Conservation (phyloP, 345 rosid genomes). For the Draba incana region DNA sequence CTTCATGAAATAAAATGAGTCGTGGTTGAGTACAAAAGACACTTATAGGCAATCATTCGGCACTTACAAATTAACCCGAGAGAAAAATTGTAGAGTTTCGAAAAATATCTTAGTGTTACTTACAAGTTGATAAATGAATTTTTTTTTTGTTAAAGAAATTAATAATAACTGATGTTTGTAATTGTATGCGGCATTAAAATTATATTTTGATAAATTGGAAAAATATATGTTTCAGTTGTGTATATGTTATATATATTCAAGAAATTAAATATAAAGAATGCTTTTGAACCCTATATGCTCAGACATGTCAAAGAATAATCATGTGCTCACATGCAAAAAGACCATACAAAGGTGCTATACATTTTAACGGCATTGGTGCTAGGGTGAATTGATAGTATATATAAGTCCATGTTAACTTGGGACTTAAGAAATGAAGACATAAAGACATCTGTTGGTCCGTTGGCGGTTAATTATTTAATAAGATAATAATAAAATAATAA, state of each 20-base stretch:
- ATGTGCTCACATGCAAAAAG: constrained; percentile 34
- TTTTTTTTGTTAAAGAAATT: no score
- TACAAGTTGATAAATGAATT: no score
- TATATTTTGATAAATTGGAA: background rate
- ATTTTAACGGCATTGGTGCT: background rate
- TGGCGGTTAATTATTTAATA: constrained; percentile 20
- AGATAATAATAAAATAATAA: constrained; percentile 12
- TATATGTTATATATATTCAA: background rate
- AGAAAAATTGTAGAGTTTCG: no score
- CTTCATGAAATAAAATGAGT: constrained; percentile 24
- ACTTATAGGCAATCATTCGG: constrained; percentile 13
- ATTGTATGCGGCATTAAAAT: background rate
- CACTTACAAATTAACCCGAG: no score
- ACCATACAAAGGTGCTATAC: constrained; percentile 6
- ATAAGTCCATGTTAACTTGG: constrained; percentile 16
- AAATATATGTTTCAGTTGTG: background rate
- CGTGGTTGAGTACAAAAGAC: constrained; percentile 7
- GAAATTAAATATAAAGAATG: background rate
- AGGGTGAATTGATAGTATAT: background rate
- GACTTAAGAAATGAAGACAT: background rate
- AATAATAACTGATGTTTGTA: background rate
- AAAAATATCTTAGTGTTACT: no score
- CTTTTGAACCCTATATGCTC: background rate
- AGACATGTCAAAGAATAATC: background rate
- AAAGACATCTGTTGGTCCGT: constrained; percentile 27